phyloP scores from a whole-genome alignment of 1,139 yeast species.

The Scheffersomyces segobiensis region DNA sequence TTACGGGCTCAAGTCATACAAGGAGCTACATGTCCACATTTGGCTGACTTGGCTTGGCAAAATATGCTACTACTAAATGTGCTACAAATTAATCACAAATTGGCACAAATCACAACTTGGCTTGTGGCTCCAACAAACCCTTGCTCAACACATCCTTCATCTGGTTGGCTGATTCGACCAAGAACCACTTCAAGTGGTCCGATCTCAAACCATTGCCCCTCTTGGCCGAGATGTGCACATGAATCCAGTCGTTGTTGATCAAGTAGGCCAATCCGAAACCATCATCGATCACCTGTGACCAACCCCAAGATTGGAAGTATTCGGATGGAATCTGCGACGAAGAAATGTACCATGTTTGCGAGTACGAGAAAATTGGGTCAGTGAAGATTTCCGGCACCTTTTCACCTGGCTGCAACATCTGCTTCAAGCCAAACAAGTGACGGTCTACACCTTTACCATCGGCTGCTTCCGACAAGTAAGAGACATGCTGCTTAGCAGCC shows the following conservation, averaged over 20 bases:
- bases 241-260: constrained; percentile 83
- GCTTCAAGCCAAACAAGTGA: constrained; percentile 86
- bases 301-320: constrained; percentile 90
- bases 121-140: constrained; percentile 39
- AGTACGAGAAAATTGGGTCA: constrained; percentile 76
- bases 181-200: constrained; percentile 65
- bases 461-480: constrained; percentile 74
- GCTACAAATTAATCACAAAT: not conserved
- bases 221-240: constrained; percentile 82
- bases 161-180: constrained; percentile 81
- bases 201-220: constrained; percentile 68
- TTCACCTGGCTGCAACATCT: constrained; percentile 63
- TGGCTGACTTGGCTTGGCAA: not conserved
- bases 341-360: constrained; percentile 83
- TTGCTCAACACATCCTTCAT: constrained; percentile 62
- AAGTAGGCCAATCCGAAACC: constrained; percentile 95
- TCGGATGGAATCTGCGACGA: constrained; percentile 91
- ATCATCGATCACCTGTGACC: constrained; percentile 92
- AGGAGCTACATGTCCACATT: not conserved
- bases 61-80: not conserved
- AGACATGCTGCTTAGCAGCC: constrained; percentile 76
- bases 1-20: not conserved
- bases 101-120: constrained; percentile 28
- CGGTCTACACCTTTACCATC: constrained; percentile 92
- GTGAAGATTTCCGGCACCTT: constrained; percentile 67